Evolutionary conservation across 108 stramenopile species (phyloP).

Genomic region (Mayamaea pseudoterrestris): DNA sequence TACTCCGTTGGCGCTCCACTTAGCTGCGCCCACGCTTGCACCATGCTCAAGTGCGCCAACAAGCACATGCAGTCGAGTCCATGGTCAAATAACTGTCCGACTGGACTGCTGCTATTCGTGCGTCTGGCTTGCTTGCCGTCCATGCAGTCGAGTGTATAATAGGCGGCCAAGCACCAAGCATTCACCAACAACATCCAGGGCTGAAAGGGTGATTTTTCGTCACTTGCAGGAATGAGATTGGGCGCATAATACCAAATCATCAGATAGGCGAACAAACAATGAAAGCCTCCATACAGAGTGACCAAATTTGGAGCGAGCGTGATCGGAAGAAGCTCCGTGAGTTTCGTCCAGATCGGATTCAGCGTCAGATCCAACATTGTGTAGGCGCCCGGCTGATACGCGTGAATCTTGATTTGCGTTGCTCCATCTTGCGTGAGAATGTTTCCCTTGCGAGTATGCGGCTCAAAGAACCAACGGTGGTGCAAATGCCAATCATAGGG

Average conservation of each 20-base stretch:
- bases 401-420: constrained; percentile 61
- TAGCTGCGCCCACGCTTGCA: constrained; percentile 1
- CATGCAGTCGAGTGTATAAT: constrained; percentile 78
- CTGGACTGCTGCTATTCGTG: constrained; percentile 47
- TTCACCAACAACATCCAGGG: constrained; percentile 44
- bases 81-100: constrained; percentile 96
- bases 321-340: constrained; percentile 68
- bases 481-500: no score
- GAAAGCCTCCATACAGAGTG: constrained; percentile 63
- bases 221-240: background rate
- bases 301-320: constrained; percentile 89
- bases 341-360: constrained; percentile 72
- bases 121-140: constrained; percentile 85
- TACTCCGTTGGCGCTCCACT: background rate
- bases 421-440: constrained; percentile 43
- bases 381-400: constrained; percentile 58
- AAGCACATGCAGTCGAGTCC: constrained; percentile 90
- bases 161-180: constrained; percentile 42
- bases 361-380: constrained; percentile 61
- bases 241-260: constrained; percentile 36
- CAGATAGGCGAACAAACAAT: constrained; percentile 41
- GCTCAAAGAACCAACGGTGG: no score
- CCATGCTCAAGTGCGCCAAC: constrained; percentile 38
- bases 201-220: no score
- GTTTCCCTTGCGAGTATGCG: no score